Percentiles rank a stretch among this genome's conserved stretches.
Conservation (phyloP, 805 yeast species). For the Barnettozyma botsteinii region DNA sequence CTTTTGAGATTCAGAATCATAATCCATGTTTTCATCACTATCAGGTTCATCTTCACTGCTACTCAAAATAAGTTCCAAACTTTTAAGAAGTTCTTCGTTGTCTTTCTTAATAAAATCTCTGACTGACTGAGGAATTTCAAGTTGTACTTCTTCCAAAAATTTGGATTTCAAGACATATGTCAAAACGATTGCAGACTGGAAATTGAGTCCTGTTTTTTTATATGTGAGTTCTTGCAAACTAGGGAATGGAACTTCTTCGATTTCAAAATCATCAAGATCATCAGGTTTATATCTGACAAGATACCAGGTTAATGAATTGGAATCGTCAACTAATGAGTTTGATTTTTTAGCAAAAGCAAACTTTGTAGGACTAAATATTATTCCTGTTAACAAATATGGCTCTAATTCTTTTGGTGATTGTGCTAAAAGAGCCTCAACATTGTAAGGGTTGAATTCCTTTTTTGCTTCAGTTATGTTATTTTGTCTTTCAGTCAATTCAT, state of each 20-base stretch:
- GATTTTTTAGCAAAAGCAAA: slow-evolving; percentile 27
- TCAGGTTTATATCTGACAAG: slow-evolving; percentile 26
- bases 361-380: slow-evolving; percentile 27
- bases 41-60: slow-evolving; percentile 14
- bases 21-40: slow-evolving; percentile 12
- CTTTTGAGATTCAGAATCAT: slow-evolving; percentile 1
- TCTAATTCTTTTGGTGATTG: slow-evolving; percentile 23
- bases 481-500: slow-evolving; percentile 7
- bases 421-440: slow-evolving; percentile 25
- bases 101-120: slow-evolving; percentile 29
- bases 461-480: slow-evolving; percentile 13
- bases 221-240: slow-evolving; percentile 20
- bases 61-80: slow-evolving; percentile 17
- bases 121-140: slow-evolving; percentile 23
- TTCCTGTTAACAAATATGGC: slow-evolving; percentile 35
- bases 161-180: slow-evolving; percentile 29
- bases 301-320: slow-evolving; percentile 26
- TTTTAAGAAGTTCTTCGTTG: slow-evolving; percentile 16
- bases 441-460: slow-evolving; percentile 18
- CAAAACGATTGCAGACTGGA: slow-evolving; percentile 29
- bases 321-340: slow-evolving; percentile 7
- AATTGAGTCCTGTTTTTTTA: slow-evolving; percentile 18
- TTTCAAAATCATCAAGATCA: slow-evolving; percentile 26
- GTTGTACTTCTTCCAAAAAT: slow-evolving; percentile 11
- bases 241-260: no score